phyloP scores from a whole-genome alignment of 257 asterid species.

The Galeopsis tetrahit region DNA sequence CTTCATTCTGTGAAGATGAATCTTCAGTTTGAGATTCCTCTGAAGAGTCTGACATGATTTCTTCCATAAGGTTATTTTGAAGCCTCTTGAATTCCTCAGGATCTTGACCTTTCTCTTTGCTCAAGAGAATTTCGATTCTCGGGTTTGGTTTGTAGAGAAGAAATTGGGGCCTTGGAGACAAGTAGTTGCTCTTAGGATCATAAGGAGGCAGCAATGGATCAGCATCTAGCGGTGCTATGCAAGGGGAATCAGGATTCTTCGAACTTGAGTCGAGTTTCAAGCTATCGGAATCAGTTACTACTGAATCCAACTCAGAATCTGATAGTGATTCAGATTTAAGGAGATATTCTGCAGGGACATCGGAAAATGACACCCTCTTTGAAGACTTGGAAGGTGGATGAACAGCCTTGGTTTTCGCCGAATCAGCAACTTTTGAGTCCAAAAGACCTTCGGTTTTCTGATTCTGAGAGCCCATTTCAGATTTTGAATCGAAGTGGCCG shows the following conservation, averaged over 20 bases:
- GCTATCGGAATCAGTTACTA: constrained; percentile 35
- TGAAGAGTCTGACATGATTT: constrained; percentile 50
- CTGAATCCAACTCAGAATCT: constrained; percentile 33
- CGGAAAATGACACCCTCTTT: constrained; percentile 60
- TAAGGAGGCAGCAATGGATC: constrained; percentile 79
- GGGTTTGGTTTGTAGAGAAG: constrained; percentile 78
- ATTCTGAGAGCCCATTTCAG: constrained; percentile 35
- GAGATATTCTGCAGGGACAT: constrained; percentile 40
- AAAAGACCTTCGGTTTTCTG: constrained; percentile 18
- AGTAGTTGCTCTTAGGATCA: constrained; percentile 79
- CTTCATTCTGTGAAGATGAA: constrained; percentile 12
- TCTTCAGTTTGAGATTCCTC: constrained; percentile 23
- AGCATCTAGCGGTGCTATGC: constrained; percentile 76
- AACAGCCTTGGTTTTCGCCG: constrained; percentile 31
- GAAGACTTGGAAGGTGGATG: constrained; percentile 47
- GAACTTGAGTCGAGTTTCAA: constrained; percentile 33
- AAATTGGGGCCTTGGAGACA: constrained; percentile 88
- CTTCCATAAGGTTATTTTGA: constrained; percentile 48
- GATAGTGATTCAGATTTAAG: constrained; percentile 29
- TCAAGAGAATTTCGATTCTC: constrained; percentile 54
- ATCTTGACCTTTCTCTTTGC: constrained; percentile 45
- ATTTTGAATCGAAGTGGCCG: constrained; percentile 34
- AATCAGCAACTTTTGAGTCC: constrained; percentile 29
- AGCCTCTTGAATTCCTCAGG: constrained; percentile 38
- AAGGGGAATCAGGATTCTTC: constrained; percentile 27